These are phyloP conservation scores for Albatrellus ellisii DNA, from an alignment of 768 basidiomycete species.

Conservation along the genomic window DNA sequence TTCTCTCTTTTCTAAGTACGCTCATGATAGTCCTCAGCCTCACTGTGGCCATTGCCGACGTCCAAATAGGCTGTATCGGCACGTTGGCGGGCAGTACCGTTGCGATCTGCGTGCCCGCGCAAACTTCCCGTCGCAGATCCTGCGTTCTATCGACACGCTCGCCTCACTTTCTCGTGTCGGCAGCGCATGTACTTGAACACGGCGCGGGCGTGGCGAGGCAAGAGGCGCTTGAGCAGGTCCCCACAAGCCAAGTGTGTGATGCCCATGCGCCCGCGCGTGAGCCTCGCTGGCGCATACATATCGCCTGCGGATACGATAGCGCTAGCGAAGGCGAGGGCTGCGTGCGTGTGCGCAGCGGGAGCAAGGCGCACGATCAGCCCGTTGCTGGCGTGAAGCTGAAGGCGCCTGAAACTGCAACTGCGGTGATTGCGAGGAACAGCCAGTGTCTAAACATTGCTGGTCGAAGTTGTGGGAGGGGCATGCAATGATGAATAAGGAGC, in stretches of 20 bases:
- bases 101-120: slow-evolving; percentile 52
- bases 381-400: too few relatives aligned
- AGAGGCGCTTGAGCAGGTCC: slow-evolving; percentile 72
- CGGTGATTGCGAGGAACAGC: slow-evolving; percentile 9
- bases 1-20: slow-evolving; percentile 17
- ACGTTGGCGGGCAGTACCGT: slow-evolving; percentile 72
- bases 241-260: slow-evolving; percentile 72
- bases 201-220: slow-evolving; percentile 59
- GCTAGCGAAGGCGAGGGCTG: slow-evolving; percentile 41
- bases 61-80: slow-evolving; percentile 67
- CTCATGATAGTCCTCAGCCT: background rate
- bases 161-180: slow-evolving; percentile 70
- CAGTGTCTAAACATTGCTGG: slow-evolving; percentile 7
- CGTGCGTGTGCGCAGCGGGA: slow-evolving; percentile 23
- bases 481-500: background rate
- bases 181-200: slow-evolving; percentile 59
- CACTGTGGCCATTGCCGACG: background rate
- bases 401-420: slow-evolving; percentile 12
- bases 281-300: slow-evolving; percentile 67
- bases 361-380: slow-evolving; percentile 16
- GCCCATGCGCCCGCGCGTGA: slow-evolving; percentile 71
- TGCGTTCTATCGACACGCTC: slow-evolving; percentile 58
- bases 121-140: slow-evolving; percentile 42
- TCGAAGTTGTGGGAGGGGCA: background rate
- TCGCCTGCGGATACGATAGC: slow-evolving; percentile 46